A percentile compares a stretch with the other conserved stretches of the same genome.
phyloP scores from a whole-genome alignment of 495 filamentous ascomycete species.

The Hyaloscypha variabilis region DNA sequence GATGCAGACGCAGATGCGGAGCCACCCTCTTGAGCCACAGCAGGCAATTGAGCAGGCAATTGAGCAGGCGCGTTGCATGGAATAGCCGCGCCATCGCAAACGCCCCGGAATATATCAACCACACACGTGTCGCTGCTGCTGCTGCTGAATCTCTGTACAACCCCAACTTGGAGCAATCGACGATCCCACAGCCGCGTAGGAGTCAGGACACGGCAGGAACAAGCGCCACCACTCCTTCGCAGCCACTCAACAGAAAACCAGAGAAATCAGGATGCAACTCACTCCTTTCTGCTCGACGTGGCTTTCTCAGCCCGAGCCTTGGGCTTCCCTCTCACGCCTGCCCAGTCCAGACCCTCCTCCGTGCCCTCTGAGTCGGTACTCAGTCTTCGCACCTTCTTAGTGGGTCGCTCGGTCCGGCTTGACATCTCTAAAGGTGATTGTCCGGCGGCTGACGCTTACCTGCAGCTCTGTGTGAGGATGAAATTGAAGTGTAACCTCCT shows the following conservation, averaged over 20 bases:
- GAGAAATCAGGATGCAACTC: conserved; percentile 11
- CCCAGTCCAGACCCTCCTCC: conserved; percentile 40
- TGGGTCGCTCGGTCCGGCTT: conserved; percentile 31
- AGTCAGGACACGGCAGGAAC: not conserved
- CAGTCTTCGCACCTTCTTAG: conserved; percentile 45
- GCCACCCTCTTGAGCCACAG: too few species aligned
- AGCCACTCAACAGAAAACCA: not conserved
- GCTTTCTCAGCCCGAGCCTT: conserved; percentile 12
- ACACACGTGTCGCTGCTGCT: not conserved
- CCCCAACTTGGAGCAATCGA: not conserved
- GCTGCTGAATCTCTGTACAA: not conserved
- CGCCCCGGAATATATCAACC: not conserved
- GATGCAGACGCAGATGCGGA: conserved; percentile 9
- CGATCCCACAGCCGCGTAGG: not conserved
- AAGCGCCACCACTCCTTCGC: not conserved
- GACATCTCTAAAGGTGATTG: conserved; percentile 12
- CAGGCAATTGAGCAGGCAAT: not conserved
- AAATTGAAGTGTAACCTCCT: not conserved
- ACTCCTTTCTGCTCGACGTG: conserved; percentile 18
- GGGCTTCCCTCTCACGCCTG: conserved; percentile 13
- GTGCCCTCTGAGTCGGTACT: conserved; percentile 47
- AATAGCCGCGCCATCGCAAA: conserved; percentile 2
- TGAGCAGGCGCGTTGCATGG: not conserved
- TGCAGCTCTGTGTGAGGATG: conserved; percentile 2
- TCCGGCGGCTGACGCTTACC: not conserved